Conservation (phyloP, 345 rosid genomes). For the Triadica sebifera region DNA sequence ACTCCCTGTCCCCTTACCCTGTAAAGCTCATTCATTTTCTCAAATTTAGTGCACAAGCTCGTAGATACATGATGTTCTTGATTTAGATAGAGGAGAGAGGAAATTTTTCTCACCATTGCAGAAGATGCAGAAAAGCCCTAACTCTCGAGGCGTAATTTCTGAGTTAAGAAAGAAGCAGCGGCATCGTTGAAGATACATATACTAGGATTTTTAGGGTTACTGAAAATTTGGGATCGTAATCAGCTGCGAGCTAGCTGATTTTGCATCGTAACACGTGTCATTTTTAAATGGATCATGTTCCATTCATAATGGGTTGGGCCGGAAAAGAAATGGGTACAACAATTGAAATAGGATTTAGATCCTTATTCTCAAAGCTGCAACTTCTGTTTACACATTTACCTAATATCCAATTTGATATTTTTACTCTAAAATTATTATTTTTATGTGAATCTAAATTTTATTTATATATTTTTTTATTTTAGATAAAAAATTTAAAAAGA, state of each 20-base stretch:
- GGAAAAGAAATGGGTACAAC: too few species aligned
- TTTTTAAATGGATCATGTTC: background rate
- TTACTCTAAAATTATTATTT: too few species aligned
- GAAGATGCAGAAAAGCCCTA: constrained; percentile 29
- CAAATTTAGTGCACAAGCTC: background rate
- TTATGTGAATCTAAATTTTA: too few species aligned
- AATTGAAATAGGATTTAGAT: too few species aligned
- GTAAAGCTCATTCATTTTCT: constrained; percentile 5
- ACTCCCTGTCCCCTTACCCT: constrained; percentile 99
- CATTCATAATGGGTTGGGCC: too few species aligned
- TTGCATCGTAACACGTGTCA: background rate
- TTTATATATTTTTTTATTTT: too few species aligned
- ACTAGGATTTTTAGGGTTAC: constrained; percentile 21
- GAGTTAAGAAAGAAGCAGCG: too few species aligned
- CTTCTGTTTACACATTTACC: too few species aligned
- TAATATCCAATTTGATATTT: too few species aligned
- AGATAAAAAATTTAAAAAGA: too few species aligned
- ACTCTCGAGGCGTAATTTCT: background rate
- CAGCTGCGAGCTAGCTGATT: background rate
- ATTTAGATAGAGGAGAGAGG: background rate
- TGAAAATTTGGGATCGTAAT: background rate
- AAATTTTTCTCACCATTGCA: constrained; percentile 20
- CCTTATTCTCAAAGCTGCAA: too few species aligned
- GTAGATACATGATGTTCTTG: background rate
- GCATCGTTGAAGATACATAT: constrained; percentile 5